These are phyloP conservation scores for Tricholoma hemisulphureum DNA, from an alignment of 768 basidiomycete genomes.

Conservation along the genomic window DNA sequence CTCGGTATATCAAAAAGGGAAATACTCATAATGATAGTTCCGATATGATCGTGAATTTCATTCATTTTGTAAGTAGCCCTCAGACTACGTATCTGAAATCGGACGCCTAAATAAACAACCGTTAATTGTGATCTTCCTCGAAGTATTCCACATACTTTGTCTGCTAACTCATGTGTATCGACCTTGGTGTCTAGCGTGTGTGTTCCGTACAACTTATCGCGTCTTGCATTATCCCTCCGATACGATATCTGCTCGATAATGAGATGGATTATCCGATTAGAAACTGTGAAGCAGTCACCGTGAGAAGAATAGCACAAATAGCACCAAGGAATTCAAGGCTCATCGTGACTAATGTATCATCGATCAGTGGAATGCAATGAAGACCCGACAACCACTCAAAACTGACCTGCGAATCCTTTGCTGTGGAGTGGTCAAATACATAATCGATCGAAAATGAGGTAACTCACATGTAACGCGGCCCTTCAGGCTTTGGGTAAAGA, in stretches of 20 bases:
- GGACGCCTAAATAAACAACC: conserved; percentile 43
- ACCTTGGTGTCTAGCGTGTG: conserved; percentile 47
- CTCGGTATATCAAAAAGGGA: too few relatives aligned
- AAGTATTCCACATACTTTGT: conserved; percentile 44
- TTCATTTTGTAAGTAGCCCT: conserved; percentile 1
- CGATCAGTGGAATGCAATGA: conserved; percentile 1
- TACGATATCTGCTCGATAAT: conserved; percentile 54
- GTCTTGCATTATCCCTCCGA: conserved; percentile 55
- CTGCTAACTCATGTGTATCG: conserved; percentile 64
- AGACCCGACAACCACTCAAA: not conserved
- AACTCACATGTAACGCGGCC: conserved; percentile 63
- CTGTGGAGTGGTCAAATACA: conserved; percentile 28
- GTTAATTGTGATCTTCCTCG: not conserved
- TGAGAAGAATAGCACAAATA: conserved; percentile 48
- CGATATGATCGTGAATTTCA: not conserved
- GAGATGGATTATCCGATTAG: not conserved
- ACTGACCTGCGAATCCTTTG: conserved; percentile 57
- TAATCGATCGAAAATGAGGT: not conserved
- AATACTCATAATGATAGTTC: not conserved
- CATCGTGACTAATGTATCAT: conserved; percentile 38
- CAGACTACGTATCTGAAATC: conserved; percentile 56
- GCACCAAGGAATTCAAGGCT: conserved; percentile 58
- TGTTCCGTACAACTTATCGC: conserved; percentile 54
- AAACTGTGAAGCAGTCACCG: conserved; percentile 32
- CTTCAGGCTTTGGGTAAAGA: conserved; percentile 62